Evolutionary conservation across 2,329 filamentous ascomycete genomes (phyloP).

Genomic region (Arthrobotrys sphaeroides): DNA sequence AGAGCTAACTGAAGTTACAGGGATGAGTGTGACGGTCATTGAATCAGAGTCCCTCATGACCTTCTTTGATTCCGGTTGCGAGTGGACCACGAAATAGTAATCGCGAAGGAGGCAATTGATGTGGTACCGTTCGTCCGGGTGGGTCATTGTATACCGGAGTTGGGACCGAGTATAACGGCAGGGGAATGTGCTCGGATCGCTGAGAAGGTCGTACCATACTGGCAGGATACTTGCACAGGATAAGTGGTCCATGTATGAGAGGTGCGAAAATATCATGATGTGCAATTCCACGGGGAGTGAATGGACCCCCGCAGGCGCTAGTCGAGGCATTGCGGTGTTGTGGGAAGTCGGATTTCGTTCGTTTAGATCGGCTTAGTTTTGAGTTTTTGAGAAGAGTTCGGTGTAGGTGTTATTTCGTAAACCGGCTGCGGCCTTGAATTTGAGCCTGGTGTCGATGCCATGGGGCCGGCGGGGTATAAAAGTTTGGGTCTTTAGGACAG

Average conservation of each 20-base stretch:
- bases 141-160: constrained; percentile 14
- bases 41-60: neutral
- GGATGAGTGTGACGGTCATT: constrained; percentile 12
- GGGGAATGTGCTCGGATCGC: neutral
- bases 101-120: constrained; percentile 16
- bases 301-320: neutral
- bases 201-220: constrained; percentile 11
- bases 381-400: too few relatives aligned
- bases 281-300: constrained; percentile 23
- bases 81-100: constrained; percentile 30
- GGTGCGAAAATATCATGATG: constrained; percentile 21
- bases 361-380: too few relatives aligned
- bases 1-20: neutral
- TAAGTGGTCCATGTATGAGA: constrained; percentile 21
- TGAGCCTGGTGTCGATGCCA: too few relatives aligned
- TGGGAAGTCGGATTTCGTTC: neutral
- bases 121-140: constrained; percentile 13
- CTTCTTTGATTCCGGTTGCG: neutral
- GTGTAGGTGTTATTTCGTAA: too few relatives aligned
- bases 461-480: neutral
- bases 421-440: too few relatives aligned
- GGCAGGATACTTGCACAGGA: constrained; percentile 9
- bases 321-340: neutral
- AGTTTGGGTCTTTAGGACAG: neutral
- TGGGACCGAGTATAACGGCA: neutral